Conservation (phyloP, 1,139 yeast species). For the Suhomyces taliae region DNA sequence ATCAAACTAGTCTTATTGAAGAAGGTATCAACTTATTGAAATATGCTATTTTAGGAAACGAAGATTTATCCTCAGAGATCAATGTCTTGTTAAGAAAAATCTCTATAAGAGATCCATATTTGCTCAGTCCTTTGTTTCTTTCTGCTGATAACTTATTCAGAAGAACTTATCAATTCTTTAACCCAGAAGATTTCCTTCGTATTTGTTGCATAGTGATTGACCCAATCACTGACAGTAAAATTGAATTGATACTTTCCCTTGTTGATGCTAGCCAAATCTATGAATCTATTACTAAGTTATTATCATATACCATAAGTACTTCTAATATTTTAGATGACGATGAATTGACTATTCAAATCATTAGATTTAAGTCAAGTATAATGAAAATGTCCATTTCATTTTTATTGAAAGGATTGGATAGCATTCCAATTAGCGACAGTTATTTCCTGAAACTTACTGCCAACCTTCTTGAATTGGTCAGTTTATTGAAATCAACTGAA, state of each 20-base stretch:
- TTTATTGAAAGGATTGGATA: slow-evolving; percentile 27
- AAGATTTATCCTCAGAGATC: slow-evolving; percentile 30
- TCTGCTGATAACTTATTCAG: slow-evolving; percentile 27
- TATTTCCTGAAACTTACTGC: slow-evolving; percentile 29
- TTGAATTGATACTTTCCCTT: slow-evolving; percentile 25
- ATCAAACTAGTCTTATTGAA: slow-evolving; percentile 24
- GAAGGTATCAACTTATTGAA: slow-evolving; percentile 42
- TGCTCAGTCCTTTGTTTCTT: slow-evolving; percentile 32
- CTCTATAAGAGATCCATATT: slow-evolving; percentile 30
- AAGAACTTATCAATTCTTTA: slow-evolving; percentile 26
- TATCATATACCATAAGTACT: slow-evolving; percentile 33
- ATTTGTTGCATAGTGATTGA: slow-evolving; percentile 30
- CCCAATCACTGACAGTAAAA: slow-evolving; percentile 24
- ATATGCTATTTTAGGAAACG: slow-evolving; percentile 41
- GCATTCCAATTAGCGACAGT: slow-evolving; percentile 36
- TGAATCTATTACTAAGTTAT: slow-evolving; percentile 26
- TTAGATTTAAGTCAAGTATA: slow-evolving; percentile 32
- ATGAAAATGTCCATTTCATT: slow-evolving; percentile 31
- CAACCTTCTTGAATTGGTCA: slow-evolving; percentile 34
- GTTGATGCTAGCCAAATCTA: slow-evolving; percentile 31
- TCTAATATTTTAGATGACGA: slow-evolving; percentile 34
- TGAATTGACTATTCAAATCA: slow-evolving; percentile 37
- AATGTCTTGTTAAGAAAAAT: slow-evolving; percentile 23
- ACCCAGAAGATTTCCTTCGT: slow-evolving; percentile 37
- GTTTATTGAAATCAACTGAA: slow-evolving; percentile 34